Base-by-base conservation (phyloP, 768 basidiomycete genomes). In the Boletus vinaceobasis region DNA sequence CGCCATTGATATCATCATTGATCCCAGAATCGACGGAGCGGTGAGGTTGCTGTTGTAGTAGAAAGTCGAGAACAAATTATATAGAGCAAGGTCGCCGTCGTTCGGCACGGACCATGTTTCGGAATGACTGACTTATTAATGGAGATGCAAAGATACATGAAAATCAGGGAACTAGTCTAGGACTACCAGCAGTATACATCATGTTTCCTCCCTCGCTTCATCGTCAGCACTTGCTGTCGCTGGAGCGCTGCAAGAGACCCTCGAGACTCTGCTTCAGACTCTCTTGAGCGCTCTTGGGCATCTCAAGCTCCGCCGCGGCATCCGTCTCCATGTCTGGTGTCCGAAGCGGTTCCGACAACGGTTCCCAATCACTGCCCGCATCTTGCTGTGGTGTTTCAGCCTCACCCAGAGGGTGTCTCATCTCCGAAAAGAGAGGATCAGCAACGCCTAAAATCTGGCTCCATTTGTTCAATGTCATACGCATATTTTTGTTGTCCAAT, bases 381-480 rank as follows among this genome's bases (percentile, higher is more conserved):
- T 48, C 51, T 11, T 23, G 50, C 40, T 27, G 36, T 31, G 17
- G 50, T 15, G 48, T 45, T 48, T 66, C 55, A 31, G 38, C 4
- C 8, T 53, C 52, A 3, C 7, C 26, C 15, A n/a, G 40, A 26
- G 39, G 40, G 7, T 50, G 49, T 38, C 38, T 51, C 69, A 69
- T 71, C 35, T 69, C 66, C 52, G 71, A 63, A 43, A 71, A 72
- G 33, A 65, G 55, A 7, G 71, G 69, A 43, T 71, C 69, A 32
- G 69, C 59, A 19, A 69, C 54, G 21, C 59, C 65, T 33, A 71
- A 57, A 46, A 71, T 70, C 43, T 71, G 70, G 35, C 70, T 69
- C 70, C 70, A 71, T 31, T 71, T 71, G 19, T 71, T 65, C n/a
- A 71, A 38, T 13, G 67, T 59, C 50, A 70, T 56, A 1, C 70